These are phyloP conservation scores for Desmodesmus armatus DNA, from an alignment of 139 green algal genomes.

Conservation along the genomic window DNA sequence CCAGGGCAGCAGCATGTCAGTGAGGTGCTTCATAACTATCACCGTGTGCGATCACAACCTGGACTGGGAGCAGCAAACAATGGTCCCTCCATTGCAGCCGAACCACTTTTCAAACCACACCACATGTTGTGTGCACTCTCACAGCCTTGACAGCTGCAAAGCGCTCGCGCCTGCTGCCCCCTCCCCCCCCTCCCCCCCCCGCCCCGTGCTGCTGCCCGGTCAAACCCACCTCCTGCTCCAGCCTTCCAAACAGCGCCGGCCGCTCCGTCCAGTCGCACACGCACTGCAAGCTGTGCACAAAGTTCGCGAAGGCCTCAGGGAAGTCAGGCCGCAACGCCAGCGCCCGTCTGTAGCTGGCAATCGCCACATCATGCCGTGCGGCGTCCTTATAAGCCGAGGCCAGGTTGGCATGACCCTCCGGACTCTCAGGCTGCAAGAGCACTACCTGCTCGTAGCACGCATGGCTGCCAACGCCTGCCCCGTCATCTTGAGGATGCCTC, in stretches of 20 bases:
- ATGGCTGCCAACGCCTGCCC: conserved; percentile 80
- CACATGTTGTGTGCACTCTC: no score
- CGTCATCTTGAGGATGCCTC: conserved; percentile 70
- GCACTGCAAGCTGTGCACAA: conserved; percentile 88
- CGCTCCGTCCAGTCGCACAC: conserved; percentile 91
- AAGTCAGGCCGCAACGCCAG: conserved; percentile 79
- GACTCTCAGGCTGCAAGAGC: conserved; percentile 69
- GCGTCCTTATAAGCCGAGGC: conserved; percentile 84
- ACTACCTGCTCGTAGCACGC: conserved; percentile 87
- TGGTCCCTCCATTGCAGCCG: no score
- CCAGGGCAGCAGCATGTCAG: no score
- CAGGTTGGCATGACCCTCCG: conserved; percentile 84
- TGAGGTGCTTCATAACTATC: no score
- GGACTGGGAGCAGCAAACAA: no score
- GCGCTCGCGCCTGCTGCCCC: no score
- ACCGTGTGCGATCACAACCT: no score
- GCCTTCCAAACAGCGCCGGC: conserved; percentile 69
- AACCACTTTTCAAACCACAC: no score
- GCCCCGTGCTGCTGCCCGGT: no score
- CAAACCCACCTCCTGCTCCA: conserved; percentile 60
- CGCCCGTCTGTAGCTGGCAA: conserved; percentile 78
- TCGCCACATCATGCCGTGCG: conserved; percentile 78
- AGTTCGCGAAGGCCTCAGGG: conserved; percentile 87
- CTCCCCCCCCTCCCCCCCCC: no score
- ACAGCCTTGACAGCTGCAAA: no score